Evolutionary conservation across 2,329 filamentous ascomycete species (phyloP), one percentile per base, ranked within the genome.

Genomic region (Annulohypoxylon truncatum): DNA sequence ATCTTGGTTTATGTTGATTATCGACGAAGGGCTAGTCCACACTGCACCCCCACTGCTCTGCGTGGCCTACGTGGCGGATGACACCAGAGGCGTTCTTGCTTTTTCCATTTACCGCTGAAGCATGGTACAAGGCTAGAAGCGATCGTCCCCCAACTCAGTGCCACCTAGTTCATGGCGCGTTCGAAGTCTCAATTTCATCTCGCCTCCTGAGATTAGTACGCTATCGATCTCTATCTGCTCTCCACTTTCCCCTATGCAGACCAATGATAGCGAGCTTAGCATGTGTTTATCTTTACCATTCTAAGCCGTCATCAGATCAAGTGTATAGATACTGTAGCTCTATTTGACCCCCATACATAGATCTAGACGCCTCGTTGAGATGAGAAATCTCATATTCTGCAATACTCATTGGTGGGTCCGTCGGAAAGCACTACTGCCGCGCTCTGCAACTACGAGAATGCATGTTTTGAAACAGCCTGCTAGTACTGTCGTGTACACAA

Each of bases 111-210:
- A 29, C 35, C 29, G n/a, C 28, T 53, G 13, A 42, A 42, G 38
- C 15, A 58, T 58, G 9, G 7, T n/a, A 44, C 48, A 44, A 20
- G 40, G 35, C 42, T 66, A 12, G 46, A 55, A n/a, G 18, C 35
- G 52, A 40, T 33, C 38, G 6, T 52, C n/a, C 26, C 22, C 26
- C 18, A 28, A 51, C 42, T 31, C 47, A 18, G 47, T 35, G 10
- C 9, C 18, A 20, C 31, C 18, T 15, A 26, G 51, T 28, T 46
- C 52, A 65, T 58, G 57, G 52, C 40, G 52, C 47, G 12, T 35
- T 24, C 8, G 24, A 55, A 31, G 53, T 68, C 53, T 59, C 50
- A 52, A 8, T 51, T 58, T 68, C 33, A 61, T 57, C 22, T 61
- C 55, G 24, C 33, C 54, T 55, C 40, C n/a, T 29, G 48, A 53